Conservation (phyloP, 805 yeast species). For the Ogataea philodendri region DNA sequence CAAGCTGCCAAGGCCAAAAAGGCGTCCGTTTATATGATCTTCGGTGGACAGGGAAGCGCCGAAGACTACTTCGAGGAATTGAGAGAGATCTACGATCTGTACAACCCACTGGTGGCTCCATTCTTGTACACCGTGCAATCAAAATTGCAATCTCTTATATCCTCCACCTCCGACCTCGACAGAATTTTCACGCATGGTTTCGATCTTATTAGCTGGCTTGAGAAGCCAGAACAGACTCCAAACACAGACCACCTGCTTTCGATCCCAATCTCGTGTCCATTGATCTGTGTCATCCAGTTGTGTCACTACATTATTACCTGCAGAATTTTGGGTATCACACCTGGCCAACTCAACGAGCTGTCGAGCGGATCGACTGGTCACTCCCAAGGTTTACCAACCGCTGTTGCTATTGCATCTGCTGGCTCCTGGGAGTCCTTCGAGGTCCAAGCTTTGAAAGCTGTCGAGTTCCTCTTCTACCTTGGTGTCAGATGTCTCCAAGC, state of each 20-base stretch:
- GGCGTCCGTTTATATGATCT: slow-evolving; percentile 75
- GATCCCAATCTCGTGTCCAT: slow-evolving; percentile 95
- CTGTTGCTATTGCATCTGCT: slow-evolving; percentile 82
- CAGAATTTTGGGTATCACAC: slow-evolving; percentile 77
- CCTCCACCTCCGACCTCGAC: slow-evolving; percentile 71
- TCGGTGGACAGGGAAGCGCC: slow-evolving; percentile 99
- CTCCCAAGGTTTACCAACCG: slow-evolving; percentile 89
- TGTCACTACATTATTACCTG: slow-evolving; percentile 90
- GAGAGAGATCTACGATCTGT: slow-evolving; percentile 75
- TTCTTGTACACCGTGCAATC: slow-evolving; percentile 68
- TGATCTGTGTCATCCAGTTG: slow-evolving; percentile 92
- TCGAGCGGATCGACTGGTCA: slow-evolving; percentile 83
- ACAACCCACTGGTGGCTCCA: slow-evolving; percentile 71
- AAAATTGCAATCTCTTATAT: slow-evolving; percentile 64
- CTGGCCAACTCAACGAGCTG: slow-evolving; percentile 76
- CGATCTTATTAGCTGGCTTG: slow-evolving; percentile 84
- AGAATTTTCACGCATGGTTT: slow-evolving; percentile 93
- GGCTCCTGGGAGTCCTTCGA: slow-evolving; percentile 84
- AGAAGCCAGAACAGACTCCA: slow-evolving; percentile 82
- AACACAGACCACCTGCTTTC: slow-evolving; percentile 82
- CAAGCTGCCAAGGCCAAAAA: slow-evolving; percentile 54
- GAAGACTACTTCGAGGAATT: slow-evolving; percentile 97
- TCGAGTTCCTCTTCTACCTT: slow-evolving; percentile 83
- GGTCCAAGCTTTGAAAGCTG: slow-evolving; percentile 69
- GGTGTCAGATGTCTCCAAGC: slow-evolving; percentile 89